phyloP scores from a whole-genome alignment of 306 rosid species.

The peach (Prunus persica) region Prunus_persica_NCBIv2 NC_034016.1:13426001-13426500 shows the following conservation, averaged over 20 bases:
- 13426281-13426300: constrained; percentile 5
- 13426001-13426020: not conserved
- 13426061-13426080: constrained; percentile 41
- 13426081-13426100: constrained; percentile 32
- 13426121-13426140: constrained; percentile 1
- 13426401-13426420: not conserved
- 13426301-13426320: not conserved
- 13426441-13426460: not conserved
- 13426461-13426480: not conserved
- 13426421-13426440: constrained; percentile 1
- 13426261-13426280: constrained; percentile 7
- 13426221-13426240: constrained; percentile 30
- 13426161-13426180: constrained; percentile 26
- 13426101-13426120: constrained; percentile 1
- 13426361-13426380: constrained; percentile 13
- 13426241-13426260: constrained; percentile 3
- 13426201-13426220: constrained; percentile 28
- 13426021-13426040: constrained; percentile 36
- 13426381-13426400: constrained; percentile 15
- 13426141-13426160: constrained; percentile 12
- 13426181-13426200: constrained; percentile 6
- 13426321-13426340: not conserved
- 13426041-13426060: constrained; percentile 43
- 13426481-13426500: no score
- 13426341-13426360: not conserved